A percentile compares a stretch with the other conserved stretches of the same genome.
Conservation (phyloP, 2,329 filamentous ascomycete species). For the Ascochyta fabae region DNA sequence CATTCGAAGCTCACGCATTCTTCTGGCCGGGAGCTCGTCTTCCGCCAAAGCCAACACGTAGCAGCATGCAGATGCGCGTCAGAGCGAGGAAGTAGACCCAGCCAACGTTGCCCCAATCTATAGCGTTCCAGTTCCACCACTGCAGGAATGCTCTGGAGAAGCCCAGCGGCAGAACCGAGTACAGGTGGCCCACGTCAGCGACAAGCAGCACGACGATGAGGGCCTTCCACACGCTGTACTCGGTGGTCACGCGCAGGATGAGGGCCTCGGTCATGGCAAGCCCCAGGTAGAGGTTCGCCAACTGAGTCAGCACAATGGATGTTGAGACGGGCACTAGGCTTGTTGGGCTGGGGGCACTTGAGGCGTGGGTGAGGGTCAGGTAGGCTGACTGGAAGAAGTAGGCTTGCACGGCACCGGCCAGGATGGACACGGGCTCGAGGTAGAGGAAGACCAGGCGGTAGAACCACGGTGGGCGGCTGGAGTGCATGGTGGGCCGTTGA, state of each 20-base stretch:
- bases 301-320: slow-evolving; percentile 72
- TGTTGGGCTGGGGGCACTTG: slow-evolving; percentile 52
- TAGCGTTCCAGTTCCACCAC: slow-evolving; percentile 67
- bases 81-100: slow-evolving; percentile 72
- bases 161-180: slow-evolving; percentile 67
- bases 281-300: slow-evolving; percentile 79
- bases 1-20: slow-evolving; percentile 7
- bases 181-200: slow-evolving; percentile 79
- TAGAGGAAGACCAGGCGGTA: slow-evolving; percentile 79
- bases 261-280: slow-evolving; percentile 80
- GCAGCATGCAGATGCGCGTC: slow-evolving; percentile 34
- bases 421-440: slow-evolving; percentile 67
- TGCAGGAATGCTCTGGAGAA: slow-evolving; percentile 66
- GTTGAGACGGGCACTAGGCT: slow-evolving; percentile 63
- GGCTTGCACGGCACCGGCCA: slow-evolving; percentile 62
- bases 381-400: slow-evolving; percentile 62
- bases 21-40: slow-evolving; percentile 4
- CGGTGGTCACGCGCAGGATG: slow-evolving; percentile 72
- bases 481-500: no score
- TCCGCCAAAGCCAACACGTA: slow-evolving; percentile 33
- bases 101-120: slow-evolving; percentile 71
- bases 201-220: slow-evolving; percentile 72
- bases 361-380: slow-evolving; percentile 67
- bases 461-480: slow-evolving; percentile 52
- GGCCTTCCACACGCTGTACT: slow-evolving; percentile 72